phyloP scores from a whole-genome alignment of 495 filamentous ascomycete species.

The Lasiosphaeria miniovina region DNA sequence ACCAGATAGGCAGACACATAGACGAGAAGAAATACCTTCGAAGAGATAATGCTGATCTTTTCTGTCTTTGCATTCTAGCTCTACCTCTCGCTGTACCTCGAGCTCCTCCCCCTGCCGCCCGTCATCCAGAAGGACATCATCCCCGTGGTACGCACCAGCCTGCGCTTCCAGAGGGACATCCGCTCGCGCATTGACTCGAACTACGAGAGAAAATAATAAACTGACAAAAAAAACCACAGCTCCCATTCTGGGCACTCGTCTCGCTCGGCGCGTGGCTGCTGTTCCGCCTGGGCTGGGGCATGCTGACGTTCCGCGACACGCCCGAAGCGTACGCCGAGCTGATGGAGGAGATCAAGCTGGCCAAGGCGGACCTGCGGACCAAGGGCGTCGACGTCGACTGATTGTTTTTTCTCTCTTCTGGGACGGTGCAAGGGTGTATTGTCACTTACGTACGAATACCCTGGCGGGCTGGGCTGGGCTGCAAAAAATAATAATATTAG shows the following conservation, averaged over 20 bases:
- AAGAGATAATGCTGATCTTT: not conserved
- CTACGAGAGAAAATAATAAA: not conserved
- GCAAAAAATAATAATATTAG: not conserved
- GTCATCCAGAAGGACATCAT: constrained; percentile 69
- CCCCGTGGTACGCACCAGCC: constrained; percentile 56
- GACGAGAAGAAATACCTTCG: too few relatives aligned
- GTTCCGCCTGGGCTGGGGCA: constrained; percentile 83
- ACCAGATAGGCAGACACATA: too few relatives aligned
- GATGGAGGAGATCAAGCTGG: constrained; percentile 73
- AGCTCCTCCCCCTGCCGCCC: constrained; percentile 77
- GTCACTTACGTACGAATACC: too few relatives aligned
- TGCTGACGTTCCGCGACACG: constrained; percentile 94
- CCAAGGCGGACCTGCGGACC: constrained; percentile 60
- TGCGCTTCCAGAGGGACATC: not conserved
- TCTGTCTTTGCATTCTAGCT: constrained; percentile 48
- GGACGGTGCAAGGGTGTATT: too few relatives aligned
- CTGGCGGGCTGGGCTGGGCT: too few relatives aligned
- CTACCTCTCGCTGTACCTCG: constrained; percentile 82
- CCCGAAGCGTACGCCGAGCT: constrained; percentile 88
- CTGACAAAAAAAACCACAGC: constrained; percentile 42
- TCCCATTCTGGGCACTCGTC: constrained; percentile 90
- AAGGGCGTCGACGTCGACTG: constrained; percentile 74
- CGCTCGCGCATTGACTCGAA: too few relatives aligned
- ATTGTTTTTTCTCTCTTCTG: not conserved
- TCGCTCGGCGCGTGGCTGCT: constrained; percentile 92